phyloP scores from a whole-genome alignment of 2,329 filamentous ascomycete species.

The Hymenoscyphus albidus region DNA sequence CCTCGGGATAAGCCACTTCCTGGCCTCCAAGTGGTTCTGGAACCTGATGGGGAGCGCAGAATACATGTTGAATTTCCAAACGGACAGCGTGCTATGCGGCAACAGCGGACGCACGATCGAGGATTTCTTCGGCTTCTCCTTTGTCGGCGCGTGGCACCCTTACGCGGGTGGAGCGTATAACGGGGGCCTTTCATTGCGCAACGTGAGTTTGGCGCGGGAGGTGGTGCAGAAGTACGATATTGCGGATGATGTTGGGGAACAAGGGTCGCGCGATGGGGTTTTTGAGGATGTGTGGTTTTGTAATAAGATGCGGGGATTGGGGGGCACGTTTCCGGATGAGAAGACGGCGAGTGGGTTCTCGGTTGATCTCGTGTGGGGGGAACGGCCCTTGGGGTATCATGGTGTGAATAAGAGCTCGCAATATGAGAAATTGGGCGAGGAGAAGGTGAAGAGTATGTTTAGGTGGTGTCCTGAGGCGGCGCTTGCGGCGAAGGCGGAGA shows the following conservation, averaged over 20 bases:
- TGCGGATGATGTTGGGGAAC: conserved; percentile 10
- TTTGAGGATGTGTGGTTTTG: conserved; percentile 29
- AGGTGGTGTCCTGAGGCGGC: conserved; percentile 34
- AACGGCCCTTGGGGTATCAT: conserved; percentile 23
- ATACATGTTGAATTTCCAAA: conserved; percentile 32
- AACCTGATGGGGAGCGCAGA: conserved; percentile 29
- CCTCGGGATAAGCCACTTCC: conserved; percentile 32
- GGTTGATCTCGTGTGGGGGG: conserved; percentile 21
- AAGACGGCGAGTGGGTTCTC: conserved; percentile 22
- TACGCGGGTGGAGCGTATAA: conserved; percentile 29
- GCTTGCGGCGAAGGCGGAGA: conserved; percentile 9
- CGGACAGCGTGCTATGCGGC: conserved; percentile 30
- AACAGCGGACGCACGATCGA: conserved; percentile 26
- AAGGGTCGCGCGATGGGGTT: conserved; percentile 5
- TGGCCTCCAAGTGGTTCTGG: conserved; percentile 29
- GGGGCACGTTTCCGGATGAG: conserved; percentile 23
- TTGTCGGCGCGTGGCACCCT: conserved; percentile 32
- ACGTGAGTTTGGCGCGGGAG: conserved; percentile 26
- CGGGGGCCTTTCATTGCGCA: conserved; percentile 36
- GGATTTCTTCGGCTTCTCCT: conserved; percentile 32
- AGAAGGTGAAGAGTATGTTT: conserved; percentile 28
- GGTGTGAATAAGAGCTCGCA: conserved; percentile 9
- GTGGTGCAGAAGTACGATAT: conserved; percentile 23
- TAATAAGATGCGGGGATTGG: conserved; percentile 27
- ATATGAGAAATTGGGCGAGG: conserved; percentile 20